Evolutionary conservation across 1,284 basidiomycete genomes (phyloP), one percentile per base, ranked within the genome.

Genomic region (Cutaneotrichosporon curvatum): DNA sequence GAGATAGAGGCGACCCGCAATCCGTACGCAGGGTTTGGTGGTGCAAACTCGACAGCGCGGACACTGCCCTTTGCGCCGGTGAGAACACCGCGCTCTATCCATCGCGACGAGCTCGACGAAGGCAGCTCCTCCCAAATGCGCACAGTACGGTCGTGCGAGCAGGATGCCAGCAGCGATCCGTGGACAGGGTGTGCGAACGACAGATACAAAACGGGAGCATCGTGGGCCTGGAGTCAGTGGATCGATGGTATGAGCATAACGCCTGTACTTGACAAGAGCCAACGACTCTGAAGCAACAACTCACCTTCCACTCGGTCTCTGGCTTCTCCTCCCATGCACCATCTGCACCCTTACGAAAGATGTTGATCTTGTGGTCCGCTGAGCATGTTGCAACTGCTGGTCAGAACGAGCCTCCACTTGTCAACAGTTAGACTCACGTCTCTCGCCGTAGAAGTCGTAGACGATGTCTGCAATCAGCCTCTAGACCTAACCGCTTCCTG

Each of bases 171-270:
- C 45, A 94, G 78, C 2, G 81, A 79, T 10, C 88, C 89, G 55
- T 88, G 89, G 65, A 90, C 82, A 6, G 90, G 88, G 62, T 91
- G 87, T 2, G 87, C 86, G 83, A 88, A 94, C 45, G 79, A 79
- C n/a, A 92, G 60, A 66, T 80, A 82, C 8, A 87, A 80, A 33
- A 91, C 76, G 1, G 88, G 81, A 10, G 88, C 88, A 60, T 90
- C 87, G 67, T 92, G 89, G 14, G 89, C 89, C 86, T 91, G 62
- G 39, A 37, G 49, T 45, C 36, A 38, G 38, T 16, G 31, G n/a
- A n/a, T n/a, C n/a, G n/a, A n/a, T n/a, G n/a, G n/a, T n/a, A n/a
- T n/a, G n/a, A n/a, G n/a, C n/a, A 15, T 4, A 19, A 8, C 18
- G 28, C 31, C 31, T n/a, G n/a, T 3, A 32, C 12, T 32, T n/a